Percentiles rank a stretch among this genome's conserved stretches.
Evolutionary conservation across 768 basidiomycete species (phyloP).

Genomic region (Guyanaporus albipodus): DNA sequence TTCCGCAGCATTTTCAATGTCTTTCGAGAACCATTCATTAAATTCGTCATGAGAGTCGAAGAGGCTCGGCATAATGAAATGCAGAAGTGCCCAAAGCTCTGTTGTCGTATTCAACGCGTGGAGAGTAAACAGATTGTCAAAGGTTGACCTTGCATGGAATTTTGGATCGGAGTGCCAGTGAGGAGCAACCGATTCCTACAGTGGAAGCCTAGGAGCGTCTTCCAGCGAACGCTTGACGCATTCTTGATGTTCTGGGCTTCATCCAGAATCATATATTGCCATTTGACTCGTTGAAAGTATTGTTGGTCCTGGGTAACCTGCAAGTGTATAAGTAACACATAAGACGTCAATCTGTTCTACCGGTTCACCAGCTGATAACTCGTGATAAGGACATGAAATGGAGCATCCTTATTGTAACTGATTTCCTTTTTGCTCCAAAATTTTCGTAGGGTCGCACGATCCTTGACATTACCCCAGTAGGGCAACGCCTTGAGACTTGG

Average conservation of each 20-base stretch:
- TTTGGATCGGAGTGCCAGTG: slow-evolving; percentile 98
- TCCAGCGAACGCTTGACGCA: slow-evolving; percentile 94
- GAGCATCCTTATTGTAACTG: slow-evolving; percentile 90
- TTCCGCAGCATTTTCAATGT: slow-evolving; percentile 93
- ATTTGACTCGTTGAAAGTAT: slow-evolving; percentile 95
- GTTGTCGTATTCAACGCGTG: slow-evolving; percentile 7
- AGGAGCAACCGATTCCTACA: slow-evolving; percentile 92
- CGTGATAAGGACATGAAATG: slow-evolving; percentile 95
- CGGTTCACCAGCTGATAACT: slow-evolving; percentile 86
- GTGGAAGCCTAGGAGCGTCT: slow-evolving; percentile 91
- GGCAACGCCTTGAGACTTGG: slow-evolving; percentile 91
- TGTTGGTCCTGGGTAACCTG: slow-evolving; percentile 96
- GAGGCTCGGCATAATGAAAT: slow-evolving; percentile 99
- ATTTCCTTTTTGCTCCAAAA: slow-evolving; percentile 99
- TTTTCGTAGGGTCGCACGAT: slow-evolving; percentile 88
- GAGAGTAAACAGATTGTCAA: background rate
- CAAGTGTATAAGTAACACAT: slow-evolving; percentile 3
- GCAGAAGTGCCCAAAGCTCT: slow-evolving; percentile 98
- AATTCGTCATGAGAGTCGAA: slow-evolving; percentile 99
- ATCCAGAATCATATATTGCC: slow-evolving; percentile 99
- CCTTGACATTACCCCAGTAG: slow-evolving; percentile 98
- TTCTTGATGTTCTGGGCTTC: slow-evolving; percentile 99
- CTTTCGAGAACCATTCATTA: slow-evolving; percentile 99
- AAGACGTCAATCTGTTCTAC: background rate
- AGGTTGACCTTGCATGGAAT: slow-evolving; percentile 92